Base-by-base conservation (phyloP, 495 filamentous ascomycete species). In the Podospora australis region DNA sequence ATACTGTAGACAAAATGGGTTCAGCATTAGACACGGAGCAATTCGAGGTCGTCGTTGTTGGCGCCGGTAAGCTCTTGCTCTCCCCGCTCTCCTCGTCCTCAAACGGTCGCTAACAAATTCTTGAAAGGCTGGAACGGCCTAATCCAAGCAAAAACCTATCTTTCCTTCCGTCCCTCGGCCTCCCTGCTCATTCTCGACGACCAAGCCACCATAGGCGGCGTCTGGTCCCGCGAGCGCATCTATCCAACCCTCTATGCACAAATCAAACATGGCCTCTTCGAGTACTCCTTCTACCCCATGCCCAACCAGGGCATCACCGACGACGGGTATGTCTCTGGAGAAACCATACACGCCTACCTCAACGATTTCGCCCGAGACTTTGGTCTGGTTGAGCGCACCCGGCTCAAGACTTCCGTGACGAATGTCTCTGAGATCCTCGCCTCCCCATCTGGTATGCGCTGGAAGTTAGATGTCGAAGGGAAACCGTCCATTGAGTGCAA, bases 61-160 rank as follows among this genome's bases (percentile, higher is more conserved):
- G n/a, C n/a, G n/a, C n/a, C n/a, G n/a, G n/a, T n/a, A n/a, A n/a
- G n/a, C n/a, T n/a, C n/a, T n/a, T n/a, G n/a, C n/a, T n/a, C n/a
- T n/a, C n/a, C n/a, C n/a, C n/a, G n/a, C n/a, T n/a, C n/a, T n/a
- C n/a, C n/a, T n/a, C n/a, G n/a, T n/a, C n/a, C n/a, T n/a, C n/a
- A n/a, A n/a, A n/a, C n/a, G n/a, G n/a, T n/a, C n/a, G n/a, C n/a
- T n/a, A n/a, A n/a, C n/a, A n/a, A n/a, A n/a, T n/a, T n/a, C n/a
- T n/a, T n/a, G n/a, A n/a, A n/a, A 70, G 72, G 72, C n/a, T 69
- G 62, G 55, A 64, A 63, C 38, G 72, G 72, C 17, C 56, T 75
- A 11, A 62, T 63, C 28, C 62, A 61, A 10, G 71, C 71, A 19
- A 71, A 71, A 49, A 71, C 68, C 0, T 76, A 75, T 44, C 60